Evolutionary conservation across 352 stramenopile genomes (phyloP).

Genomic region (Phytophthora kernoviae): DNA sequence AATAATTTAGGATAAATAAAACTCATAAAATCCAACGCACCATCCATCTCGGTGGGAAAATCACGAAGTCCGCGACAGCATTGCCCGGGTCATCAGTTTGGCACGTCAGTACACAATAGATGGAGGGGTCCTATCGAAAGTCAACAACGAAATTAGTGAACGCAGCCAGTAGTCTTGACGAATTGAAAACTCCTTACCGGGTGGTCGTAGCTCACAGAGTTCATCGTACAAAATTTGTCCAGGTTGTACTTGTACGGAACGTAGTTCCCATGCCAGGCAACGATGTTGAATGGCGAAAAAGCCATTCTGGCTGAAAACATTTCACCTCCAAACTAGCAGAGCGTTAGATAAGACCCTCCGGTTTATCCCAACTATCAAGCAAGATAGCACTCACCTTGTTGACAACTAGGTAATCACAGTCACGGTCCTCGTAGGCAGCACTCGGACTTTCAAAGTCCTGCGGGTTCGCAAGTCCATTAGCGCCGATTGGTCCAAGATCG

Average conservation of each 20-base stretch:
- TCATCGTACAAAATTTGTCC: slow-evolving; percentile 95
- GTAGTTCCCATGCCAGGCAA: slow-evolving; percentile 99
- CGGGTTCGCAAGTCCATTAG: slow-evolving; percentile 96
- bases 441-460: slow-evolving; percentile 94
- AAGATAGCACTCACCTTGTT: slow-evolving; percentile 54
- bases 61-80: slow-evolving; percentile 96
- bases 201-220: slow-evolving; percentile 97
- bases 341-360: slow-evolving; percentile 1
- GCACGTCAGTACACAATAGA: slow-evolving; percentile 97
- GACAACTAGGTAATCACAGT: slow-evolving; percentile 71
- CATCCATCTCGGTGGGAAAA: slow-evolving; percentile 97
- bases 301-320: slow-evolving; percentile 86
- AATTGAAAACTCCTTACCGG: slow-evolving; percentile 37
- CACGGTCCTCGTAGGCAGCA: slow-evolving; percentile 89
- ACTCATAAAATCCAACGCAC: slow-evolving; percentile 36
- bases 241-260: slow-evolving; percentile 98
- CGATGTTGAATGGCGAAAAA: slow-evolving; percentile 96
- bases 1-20: neutral
- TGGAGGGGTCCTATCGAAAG: slow-evolving; percentile 87
- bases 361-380: neutral
- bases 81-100: slow-evolving; percentile 93
- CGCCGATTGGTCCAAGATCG: slow-evolving; percentile 95
- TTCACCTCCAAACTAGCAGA: slow-evolving; percentile 78
- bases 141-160: neutral
- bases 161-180: neutral